Evolutionary conservation across 2,329 filamentous ascomycete genomes (phyloP), one percentile per base, ranked within the genome.

Genomic region (Neonectria magnoliae): DNA sequence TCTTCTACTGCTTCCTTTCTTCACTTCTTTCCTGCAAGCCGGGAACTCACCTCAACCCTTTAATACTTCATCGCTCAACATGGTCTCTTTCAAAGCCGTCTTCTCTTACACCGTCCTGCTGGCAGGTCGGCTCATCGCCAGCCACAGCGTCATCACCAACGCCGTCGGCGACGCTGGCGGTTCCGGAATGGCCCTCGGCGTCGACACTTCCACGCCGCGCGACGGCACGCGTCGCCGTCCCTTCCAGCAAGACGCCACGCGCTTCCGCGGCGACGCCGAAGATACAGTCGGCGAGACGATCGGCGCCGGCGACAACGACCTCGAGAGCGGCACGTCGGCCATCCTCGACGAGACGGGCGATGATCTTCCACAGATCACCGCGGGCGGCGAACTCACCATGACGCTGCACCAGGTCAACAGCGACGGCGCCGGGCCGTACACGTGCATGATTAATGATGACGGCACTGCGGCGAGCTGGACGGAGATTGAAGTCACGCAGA

Each of bases 161-260:
- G 88, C 88, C 33, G 82, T 81, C 42, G 88, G 88, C 63, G 81
- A 90, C 70, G 81, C 81, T 29, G 88, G 88, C 54, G 88, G 88
- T 66, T 78, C 79, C 18, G 88, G 87, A 71, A 83, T 81, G 79
- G 82, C 78, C 18, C 77, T 85, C 4, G 82, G 81, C 62, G 75
- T 91, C 66, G 84, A 86, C 76, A 80, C 83, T 51, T 73, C 71
- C 69, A 90, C 87, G 55, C 88, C 88, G 44, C 88, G 88, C 65
- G 87, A 89, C 68, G 88, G 88, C 44, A 89, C 88, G 22, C 76
- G 80, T 13, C 84, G 88, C 65, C 79, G 83, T 54, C 88, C 88
- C 50, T 90, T 90, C 81, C 88, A 91, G 79, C 84, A 86, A 68
- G 89, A 91, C 69, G 83, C 83, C 55, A 91, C 88, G 57, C 86